These are phyloP conservation scores for Mycosarcoma maydis DNA, from an alignment of 1,284 basidiomycete genomes.

Conservation along the genomic window DNA sequence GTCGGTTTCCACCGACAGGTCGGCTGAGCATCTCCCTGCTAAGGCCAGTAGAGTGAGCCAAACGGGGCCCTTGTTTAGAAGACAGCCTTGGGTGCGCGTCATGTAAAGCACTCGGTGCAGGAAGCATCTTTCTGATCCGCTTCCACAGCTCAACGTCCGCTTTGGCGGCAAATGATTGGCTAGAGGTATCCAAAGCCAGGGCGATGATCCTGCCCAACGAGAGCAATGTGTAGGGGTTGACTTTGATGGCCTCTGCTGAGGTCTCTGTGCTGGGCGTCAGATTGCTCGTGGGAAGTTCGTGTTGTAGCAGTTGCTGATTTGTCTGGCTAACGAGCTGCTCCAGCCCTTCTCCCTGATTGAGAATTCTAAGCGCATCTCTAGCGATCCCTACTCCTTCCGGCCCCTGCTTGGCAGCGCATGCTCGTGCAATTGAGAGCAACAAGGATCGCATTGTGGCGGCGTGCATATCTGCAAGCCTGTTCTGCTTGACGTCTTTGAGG, in stretches of 20 bases:
- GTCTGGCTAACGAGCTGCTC: constrained; percentile 1
- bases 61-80: not conserved
- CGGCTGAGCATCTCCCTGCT: constrained; percentile 1
- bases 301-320: not conserved
- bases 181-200: constrained; percentile 26
- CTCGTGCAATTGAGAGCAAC: constrained; percentile 14
- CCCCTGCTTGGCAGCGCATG: constrained; percentile 3
- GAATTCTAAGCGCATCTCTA: constrained; percentile 21
- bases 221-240: not conserved
- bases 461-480: constrained; percentile 6
- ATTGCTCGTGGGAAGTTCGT: not conserved
- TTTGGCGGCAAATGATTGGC: constrained; percentile 27
- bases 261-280: constrained; percentile 15
- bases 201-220: constrained; percentile 4
- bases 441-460: constrained; percentile 7
- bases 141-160: constrained; percentile 38
- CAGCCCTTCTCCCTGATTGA: constrained; percentile 19
- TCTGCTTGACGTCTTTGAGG: not conserved
- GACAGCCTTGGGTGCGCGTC: not conserved
- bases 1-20: constrained; percentile 2
- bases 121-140: constrained; percentile 13
- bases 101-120: not conserved
- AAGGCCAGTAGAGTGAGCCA: not conserved
- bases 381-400: constrained; percentile 7
- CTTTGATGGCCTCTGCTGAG: constrained; percentile 17